These are phyloP conservation scores for Acanthamoeba triangularis DNA, from an alignment of 208 protist species.

Conservation along the genomic window DNA sequence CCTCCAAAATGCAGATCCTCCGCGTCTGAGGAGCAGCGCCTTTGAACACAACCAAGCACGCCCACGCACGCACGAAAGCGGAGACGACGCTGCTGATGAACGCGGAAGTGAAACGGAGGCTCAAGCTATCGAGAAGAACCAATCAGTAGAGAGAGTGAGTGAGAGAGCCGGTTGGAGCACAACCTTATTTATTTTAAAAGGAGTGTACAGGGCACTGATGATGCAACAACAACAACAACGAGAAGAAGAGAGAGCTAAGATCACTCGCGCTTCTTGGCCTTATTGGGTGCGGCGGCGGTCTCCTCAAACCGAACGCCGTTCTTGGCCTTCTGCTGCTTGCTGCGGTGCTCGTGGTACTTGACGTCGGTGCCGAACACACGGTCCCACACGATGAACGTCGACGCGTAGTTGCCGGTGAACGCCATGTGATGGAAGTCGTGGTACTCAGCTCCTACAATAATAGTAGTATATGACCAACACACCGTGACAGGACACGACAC, in stretches of 20 bases:
- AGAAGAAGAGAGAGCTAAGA: no score
- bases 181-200: no score
- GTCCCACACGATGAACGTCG: constrained; percentile 84
- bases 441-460: constrained; percentile 57
- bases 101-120: no score
- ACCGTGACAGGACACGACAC: not conserved
- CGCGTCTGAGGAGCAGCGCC: constrained; percentile 77
- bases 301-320: not conserved
- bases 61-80: not conserved
- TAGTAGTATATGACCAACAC: no score
- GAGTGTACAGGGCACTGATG: no score
- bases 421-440: constrained; percentile 86
- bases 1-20: constrained; percentile 91
- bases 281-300: not conserved
- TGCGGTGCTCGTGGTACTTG: constrained; percentile 72
- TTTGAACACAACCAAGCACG: not conserved
- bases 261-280: not conserved
- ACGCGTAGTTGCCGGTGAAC: constrained; percentile 85
- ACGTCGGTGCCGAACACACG: constrained; percentile 83
- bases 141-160: no score
- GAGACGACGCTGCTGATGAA: no score
- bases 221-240: no score
- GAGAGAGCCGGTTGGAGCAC: no score
- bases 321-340: not conserved
- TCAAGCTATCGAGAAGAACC: no score